These are phyloP conservation scores for Clavariopsis aquatica DNA, from an alignment of 495 filamentous ascomycete species.

Conservation along the genomic window DNA sequence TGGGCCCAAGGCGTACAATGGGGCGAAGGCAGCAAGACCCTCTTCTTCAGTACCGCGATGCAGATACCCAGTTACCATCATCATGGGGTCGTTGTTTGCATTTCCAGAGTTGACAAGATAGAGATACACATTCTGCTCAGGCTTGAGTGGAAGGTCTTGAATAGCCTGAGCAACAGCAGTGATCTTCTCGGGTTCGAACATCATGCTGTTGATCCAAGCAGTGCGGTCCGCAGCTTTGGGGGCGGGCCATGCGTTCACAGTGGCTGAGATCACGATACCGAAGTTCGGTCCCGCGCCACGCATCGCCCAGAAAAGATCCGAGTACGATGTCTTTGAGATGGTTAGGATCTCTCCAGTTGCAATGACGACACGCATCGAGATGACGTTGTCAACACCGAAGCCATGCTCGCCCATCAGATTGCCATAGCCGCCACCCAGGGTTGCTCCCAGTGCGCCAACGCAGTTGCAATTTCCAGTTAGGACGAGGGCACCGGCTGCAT, in stretches of 20 bases:
- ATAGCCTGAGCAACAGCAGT: constrained; percentile 11
- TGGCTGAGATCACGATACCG: constrained; percentile 41
- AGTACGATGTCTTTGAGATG: constrained; percentile 43
- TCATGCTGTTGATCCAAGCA: constrained; percentile 10
- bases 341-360: constrained; percentile 51
- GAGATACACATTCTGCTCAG: constrained; percentile 18
- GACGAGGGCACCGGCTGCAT: constrained; percentile 46
- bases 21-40: constrained; percentile 34
- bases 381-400: constrained; percentile 55
- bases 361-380: constrained; percentile 52
- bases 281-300: constrained; percentile 45
- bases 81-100: constrained; percentile 9
- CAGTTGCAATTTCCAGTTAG: constrained; percentile 25
- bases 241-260: constrained; percentile 15
- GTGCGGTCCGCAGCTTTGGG: background rate
- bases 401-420: constrained; percentile 54
- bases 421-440: constrained; percentile 60
- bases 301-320: constrained; percentile 46
- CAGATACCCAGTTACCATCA: constrained; percentile 8
- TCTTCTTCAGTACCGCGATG: constrained; percentile 1
- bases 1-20: constrained; percentile 41
- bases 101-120: background rate
- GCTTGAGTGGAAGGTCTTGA: constrained; percentile 19
- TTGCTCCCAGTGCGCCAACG: constrained; percentile 58
- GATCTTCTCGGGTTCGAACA: constrained; percentile 11